Base-by-base conservation (phyloP, 2,329 filamentous ascomycete genomes). In the Cercospora canescens region DNA sequence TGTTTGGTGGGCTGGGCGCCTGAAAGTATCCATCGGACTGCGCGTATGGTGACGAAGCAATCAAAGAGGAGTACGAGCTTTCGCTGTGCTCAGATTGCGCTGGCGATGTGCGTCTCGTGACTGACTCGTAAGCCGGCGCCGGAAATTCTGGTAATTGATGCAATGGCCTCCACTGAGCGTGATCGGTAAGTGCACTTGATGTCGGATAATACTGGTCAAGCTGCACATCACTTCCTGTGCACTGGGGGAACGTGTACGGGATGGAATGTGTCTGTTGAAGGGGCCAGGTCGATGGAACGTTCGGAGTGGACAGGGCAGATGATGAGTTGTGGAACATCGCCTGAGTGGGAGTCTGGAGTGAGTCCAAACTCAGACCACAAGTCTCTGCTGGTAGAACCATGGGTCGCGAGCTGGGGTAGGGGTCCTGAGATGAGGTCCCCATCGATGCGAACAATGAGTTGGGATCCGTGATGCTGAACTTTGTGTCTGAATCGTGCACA, bases 1-100 rank as follows among this genome's bases (percentile, higher is more conserved):
- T 69, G 28, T 48, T 48, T 5, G 72, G 72, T 24, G 71, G 66
- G 34, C 41, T 60, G 5, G 50, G 41, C 11, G 67, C 50, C 16
- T 59, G 61, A 21, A 66, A 66, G 39, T 65, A 68, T 32, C 59
- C 61, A 34, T 72, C 72, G 2, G 70, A 71, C 26, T 68, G 60
- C 6, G 70, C 67, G 61, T 71, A 74, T 14, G 73, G 71, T 21
- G 74, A 74, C n/a, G 71, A 74, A 12, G 48, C 60, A 30, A 70
- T 41, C 16, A 64, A 64, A 6, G 71, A 74, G 16, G 67, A 63
- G 18, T 64, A 65, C 1, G 69, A 73, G 52, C 67, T 68, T 18
- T 62, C 59, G 62, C 67, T 73, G 63, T 72, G 73, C 11, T 70
- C 65, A 12, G 72, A 74, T 4, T 66, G 64, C 45, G 67, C 65